A percentile compares a stretch with the other conserved stretches of the same genome.
Conservation (phyloP, 73 alveolate species). For the Paramecium tetraurelia region DNA sequence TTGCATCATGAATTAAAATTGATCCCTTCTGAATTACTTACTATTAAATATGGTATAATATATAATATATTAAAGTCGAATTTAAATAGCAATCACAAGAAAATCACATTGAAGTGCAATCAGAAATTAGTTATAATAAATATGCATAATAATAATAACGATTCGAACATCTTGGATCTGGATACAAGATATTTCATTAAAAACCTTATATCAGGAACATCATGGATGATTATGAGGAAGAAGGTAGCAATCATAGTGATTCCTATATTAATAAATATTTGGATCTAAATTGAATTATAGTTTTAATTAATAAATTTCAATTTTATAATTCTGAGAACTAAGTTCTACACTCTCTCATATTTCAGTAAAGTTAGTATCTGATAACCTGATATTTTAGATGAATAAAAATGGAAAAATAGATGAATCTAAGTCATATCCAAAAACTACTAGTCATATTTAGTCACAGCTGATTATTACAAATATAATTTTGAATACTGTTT, state of each 20-base stretch:
- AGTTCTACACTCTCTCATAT: background rate
- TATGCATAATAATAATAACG: background rate
- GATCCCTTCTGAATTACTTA: background rate
- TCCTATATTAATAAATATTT: constrained; percentile 7
- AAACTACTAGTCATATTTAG: no score
- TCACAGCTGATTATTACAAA: no score
- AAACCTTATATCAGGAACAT: background rate
- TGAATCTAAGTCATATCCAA: background rate
- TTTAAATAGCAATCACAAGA: background rate
- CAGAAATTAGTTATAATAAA: background rate
- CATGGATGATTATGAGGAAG: background rate
- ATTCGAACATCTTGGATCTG: background rate
- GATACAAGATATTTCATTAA: background rate
- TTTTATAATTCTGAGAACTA: background rate
- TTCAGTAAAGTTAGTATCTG: background rate
- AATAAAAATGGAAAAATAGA: background rate
- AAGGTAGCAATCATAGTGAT: background rate
- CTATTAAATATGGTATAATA: background rate
- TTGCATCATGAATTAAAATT: background rate
- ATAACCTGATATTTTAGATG: background rate
- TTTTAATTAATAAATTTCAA: background rate
- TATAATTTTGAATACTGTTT: background rate
- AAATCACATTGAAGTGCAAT: background rate
- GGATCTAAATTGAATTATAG: background rate
- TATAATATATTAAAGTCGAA: background rate